Evolutionary conservation across 192 early-diverging fungal species (phyloP), one percentile per base, ranked within the genome.

Genomic region (Backusella liffmaniae): DNA sequence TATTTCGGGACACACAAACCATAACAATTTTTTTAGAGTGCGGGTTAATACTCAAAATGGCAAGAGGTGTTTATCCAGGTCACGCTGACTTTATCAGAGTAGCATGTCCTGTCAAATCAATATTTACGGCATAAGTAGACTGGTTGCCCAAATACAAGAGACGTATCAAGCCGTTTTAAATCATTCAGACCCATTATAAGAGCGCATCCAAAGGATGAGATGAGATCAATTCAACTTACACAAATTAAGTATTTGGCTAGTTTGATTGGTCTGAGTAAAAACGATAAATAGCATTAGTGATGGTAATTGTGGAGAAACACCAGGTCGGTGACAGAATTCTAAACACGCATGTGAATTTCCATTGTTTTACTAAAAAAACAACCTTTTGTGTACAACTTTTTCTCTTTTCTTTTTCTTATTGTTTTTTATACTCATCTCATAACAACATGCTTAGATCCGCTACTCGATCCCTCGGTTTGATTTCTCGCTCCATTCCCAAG

Each of bases 401-500:
- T 26, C 32, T n/a, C 35, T 9, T 70, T 46, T 35, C 16, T 66
- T 49, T 30, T 26, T 30, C 30, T 23, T 49, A 13, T 46, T 30
- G 3, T 49, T 32, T 16, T 49, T 41, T 46, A 23, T 18, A 12
- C 41, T 41, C 70, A 29, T 71, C 32, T 32, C n/a, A 59, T 74
- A 23, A 49, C 10, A 71, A 46, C 49, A 73, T 79, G 72, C 42
- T 79, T 30, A 67, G 73, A 67, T 37, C 72, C 37, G 66, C 70
- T 65, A 18, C 70, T 44, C 77, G 77, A 53, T 49, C 72, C 23
- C 21, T 73, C 21, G 35, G 49, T 29, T 65, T 78, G 10, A 44
- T 65, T 69, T 34, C 77, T 32, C 77, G 77, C 18, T 66, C 77
- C 73, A 26, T 78, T 41, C 62, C 77, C 59, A 78, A 78, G 72